phyloP scores from a whole-genome alignment of 352 stramenopile species.

The Plasmopara viticola region DNA sequence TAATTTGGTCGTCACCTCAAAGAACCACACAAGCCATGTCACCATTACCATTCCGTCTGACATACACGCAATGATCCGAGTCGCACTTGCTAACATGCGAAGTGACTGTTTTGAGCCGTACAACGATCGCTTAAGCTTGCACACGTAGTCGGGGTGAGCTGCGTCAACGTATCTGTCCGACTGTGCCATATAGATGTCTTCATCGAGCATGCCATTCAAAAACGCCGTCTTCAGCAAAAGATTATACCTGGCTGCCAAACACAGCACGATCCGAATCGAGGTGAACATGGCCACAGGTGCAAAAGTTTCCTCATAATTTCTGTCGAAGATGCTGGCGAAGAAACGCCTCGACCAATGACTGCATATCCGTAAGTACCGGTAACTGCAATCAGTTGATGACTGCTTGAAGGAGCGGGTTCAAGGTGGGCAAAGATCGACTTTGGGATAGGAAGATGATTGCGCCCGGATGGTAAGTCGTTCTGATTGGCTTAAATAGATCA shows the following conservation, averaged over 20 bases:
- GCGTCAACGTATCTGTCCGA: not conserved
- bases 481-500: too few relatives aligned
- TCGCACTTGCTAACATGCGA: not conserved
- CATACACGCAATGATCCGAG: not conserved
- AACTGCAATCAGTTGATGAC: too few relatives aligned
- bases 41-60: not conserved
- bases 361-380: too few relatives aligned
- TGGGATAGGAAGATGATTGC: too few relatives aligned
- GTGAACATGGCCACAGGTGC: not conserved
- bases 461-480: too few relatives aligned
- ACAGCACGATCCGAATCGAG: not conserved
- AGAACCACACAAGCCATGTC: too few relatives aligned
- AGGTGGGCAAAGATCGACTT: too few relatives aligned
- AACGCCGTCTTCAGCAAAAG: not conserved
- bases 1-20: not conserved
- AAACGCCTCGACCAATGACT: not conserved
- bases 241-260: not conserved
- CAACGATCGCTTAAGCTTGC: not conserved
- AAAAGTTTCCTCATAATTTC: constrained; percentile 1
- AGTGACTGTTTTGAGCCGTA: not conserved
- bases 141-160: not conserved
- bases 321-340: not conserved
- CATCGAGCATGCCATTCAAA: not conserved
- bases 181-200: not conserved
- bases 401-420: too few relatives aligned